These are phyloP conservation scores for Fraxinus anomala DNA, from an alignment of 257 asterid species.

Conservation along the genomic window DNA sequence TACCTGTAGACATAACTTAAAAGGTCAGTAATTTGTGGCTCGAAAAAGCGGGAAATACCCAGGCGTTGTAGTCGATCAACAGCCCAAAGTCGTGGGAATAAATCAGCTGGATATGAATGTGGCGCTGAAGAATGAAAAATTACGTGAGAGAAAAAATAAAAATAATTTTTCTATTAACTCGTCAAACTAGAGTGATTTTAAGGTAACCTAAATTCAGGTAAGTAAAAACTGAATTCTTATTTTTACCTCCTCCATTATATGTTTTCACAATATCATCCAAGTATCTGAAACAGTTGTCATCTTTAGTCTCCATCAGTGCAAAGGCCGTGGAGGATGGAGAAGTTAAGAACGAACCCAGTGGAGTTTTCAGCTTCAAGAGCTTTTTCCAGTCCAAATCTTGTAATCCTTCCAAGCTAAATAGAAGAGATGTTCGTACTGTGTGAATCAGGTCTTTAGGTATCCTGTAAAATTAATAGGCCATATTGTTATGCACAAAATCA, in stretches of 20 bases:
- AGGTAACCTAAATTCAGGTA: not conserved
- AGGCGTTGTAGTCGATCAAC: constrained; percentile 61
- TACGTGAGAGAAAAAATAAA: not conserved
- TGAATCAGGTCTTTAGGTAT: constrained; percentile 45
- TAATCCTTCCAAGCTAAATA: constrained; percentile 52
- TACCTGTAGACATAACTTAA: constrained; percentile 45
- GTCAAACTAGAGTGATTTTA: too few relatives aligned
- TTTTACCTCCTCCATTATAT: constrained; percentile 49
- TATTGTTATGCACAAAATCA: not conserved
- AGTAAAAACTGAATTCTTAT: not conserved
- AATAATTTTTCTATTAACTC: not conserved
- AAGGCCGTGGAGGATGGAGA: constrained; percentile 50
- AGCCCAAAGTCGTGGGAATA: constrained; percentile 57
- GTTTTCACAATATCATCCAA: constrained; percentile 25
- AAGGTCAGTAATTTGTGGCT: constrained; percentile 37
- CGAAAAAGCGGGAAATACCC: constrained; percentile 50
- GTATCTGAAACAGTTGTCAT: constrained; percentile 34
- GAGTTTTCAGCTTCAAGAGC: constrained; percentile 37
- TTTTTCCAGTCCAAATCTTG: constrained; percentile 43
- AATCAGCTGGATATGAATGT: constrained; percentile 46
- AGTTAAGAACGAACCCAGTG: constrained; percentile 42
- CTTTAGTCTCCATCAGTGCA: constrained; percentile 44
- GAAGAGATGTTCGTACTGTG: constrained; percentile 40
- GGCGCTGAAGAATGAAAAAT: constrained; percentile 39
- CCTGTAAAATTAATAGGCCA: constrained; percentile 17